These are phyloP conservation scores for Beta macrorhiza DNA, from an alignment of 179 eudicot species.

Conservation along the genomic window DNA sequence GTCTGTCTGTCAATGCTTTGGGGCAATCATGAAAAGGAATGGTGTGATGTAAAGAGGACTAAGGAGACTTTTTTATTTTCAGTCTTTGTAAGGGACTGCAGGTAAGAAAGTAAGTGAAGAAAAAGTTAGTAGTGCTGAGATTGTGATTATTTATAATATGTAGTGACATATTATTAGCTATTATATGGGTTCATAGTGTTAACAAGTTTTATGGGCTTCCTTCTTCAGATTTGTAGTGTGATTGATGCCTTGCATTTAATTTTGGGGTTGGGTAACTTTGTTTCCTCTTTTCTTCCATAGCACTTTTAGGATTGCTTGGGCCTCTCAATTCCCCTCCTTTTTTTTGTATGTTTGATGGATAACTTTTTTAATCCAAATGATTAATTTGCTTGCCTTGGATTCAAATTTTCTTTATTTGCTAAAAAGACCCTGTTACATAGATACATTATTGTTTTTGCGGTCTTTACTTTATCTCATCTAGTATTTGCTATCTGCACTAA, in stretches of 20 bases:
- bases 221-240: slow-evolving; percentile 1
- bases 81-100: not conserved
- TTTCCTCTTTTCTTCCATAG: too few relatives aligned
- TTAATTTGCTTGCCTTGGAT: too few relatives aligned
- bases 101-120: not conserved
- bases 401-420: not conserved
- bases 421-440: not conserved
- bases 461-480: not conserved
- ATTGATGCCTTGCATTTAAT: not conserved
- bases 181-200: not conserved
- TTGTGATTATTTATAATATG: not conserved
- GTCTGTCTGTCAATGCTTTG: not conserved
- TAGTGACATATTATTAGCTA: not conserved
- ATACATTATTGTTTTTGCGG: not conserved
- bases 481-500: not conserved
- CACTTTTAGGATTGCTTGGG: too few relatives aligned
- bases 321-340: too few relatives aligned
- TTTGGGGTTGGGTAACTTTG: not conserved
- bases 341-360: too few relatives aligned
- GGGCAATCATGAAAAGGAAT: not conserved
- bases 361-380: not conserved
- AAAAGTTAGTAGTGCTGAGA: not conserved
- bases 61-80: not conserved
- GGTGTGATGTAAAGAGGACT: slow-evolving; percentile 1
- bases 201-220: not conserved